Percentiles rank a stretch among this genome's conserved stretches.
Conservation (phyloP, 2,329 filamentous ascomycete species). For the Colletotrichum shisoi region DNA sequence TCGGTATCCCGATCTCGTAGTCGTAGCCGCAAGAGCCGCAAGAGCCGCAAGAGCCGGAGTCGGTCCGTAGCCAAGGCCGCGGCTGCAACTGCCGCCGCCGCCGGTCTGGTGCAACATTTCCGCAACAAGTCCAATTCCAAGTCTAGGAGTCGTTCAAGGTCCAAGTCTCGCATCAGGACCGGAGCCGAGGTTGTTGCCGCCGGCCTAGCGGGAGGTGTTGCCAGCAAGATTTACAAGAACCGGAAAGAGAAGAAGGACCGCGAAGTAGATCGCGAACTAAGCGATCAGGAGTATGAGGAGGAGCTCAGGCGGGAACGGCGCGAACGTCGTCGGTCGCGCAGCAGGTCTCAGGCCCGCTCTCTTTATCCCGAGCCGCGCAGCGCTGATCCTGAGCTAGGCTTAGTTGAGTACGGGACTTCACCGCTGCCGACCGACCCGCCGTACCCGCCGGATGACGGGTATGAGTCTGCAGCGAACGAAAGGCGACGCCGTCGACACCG, state of each 20-base stretch:
- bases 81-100: conserved; percentile 64
- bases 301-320: conserved; percentile 37
- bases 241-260: conserved; percentile 68
- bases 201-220: conserved; percentile 67
- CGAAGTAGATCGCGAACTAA: conserved; percentile 49
- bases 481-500: conserved; percentile 51
- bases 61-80: conserved; percentile 65
- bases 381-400: conserved; percentile 72
- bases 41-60: conserved; percentile 52
- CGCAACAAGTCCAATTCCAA: conserved; percentile 53
- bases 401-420: conserved; percentile 71
- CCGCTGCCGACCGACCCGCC: conserved; percentile 58
- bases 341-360: conserved; percentile 62
- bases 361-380: conserved; percentile 58
- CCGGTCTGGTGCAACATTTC: conserved; percentile 66
- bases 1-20: conserved; percentile 54
- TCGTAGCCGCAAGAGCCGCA: conserved; percentile 51
- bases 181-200: conserved; percentile 69
- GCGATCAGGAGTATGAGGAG: conserved; percentile 47
- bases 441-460: conserved; percentile 49
- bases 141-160: conserved; percentile 50
- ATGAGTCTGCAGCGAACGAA: conserved; percentile 60
- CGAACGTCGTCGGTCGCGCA: conserved; percentile 49
- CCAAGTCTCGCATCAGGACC: conserved; percentile 58
- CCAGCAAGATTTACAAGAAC: conserved; percentile 68